Base-by-base conservation (phyloP, 495 filamentous ascomycete genomes). In the Aspergillus bridgeri region DNA sequence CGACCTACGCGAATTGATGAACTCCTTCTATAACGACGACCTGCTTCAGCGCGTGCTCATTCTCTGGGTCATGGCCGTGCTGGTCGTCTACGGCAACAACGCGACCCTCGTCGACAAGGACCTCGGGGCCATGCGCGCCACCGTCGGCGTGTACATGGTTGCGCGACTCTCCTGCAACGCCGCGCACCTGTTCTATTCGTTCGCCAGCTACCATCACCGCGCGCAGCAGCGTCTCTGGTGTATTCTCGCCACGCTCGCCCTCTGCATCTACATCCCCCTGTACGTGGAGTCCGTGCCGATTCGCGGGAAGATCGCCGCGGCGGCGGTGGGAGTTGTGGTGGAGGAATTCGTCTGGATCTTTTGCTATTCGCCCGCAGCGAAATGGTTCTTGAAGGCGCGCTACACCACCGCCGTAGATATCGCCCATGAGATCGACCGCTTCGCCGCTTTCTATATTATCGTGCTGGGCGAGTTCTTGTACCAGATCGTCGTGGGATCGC, bases 1-100 rank as follows among this genome's bases (percentile, higher is more conserved):
- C 53, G 76, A 77, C 50, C 63, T 78, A 3, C 72, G 72, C 52
- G 75, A 75, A 57, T 53, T 78, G 43, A 79, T 79, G 77, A 77
- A 76, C 68, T 73, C 68, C 8, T 80, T 79, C 67, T 77, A 75
- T 58, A 80, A 76, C 58, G 76, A 81, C 47, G 78, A 81, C 57
- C 49, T 81, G 13, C 59, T 75, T 0, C 76, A 81, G 48, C 75
- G 78, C 23, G 42, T 72, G 13, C 64, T 77, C 20, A 79, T 79
- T n/a, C 62, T 78, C 7, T 79, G 77, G 75, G 62, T 75, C 22
- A 78, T 81, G 74, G 67, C 76, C 25, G 50, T 75, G 7, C 67
- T 79, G 21, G 61, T 79, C 5, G 59, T 80, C 17, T 80, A 74
- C 57, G 77, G 76, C 13, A 81, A 80, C 56, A 80, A 80, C 53